Percentiles rank a stretch among this genome's conserved stretches.
These are phyloP conservation scores for Colletotrichum sp. DNA, from an alignment of 2,329 filamentous ascomycete genomes.

Conservation along the genomic window DNA sequence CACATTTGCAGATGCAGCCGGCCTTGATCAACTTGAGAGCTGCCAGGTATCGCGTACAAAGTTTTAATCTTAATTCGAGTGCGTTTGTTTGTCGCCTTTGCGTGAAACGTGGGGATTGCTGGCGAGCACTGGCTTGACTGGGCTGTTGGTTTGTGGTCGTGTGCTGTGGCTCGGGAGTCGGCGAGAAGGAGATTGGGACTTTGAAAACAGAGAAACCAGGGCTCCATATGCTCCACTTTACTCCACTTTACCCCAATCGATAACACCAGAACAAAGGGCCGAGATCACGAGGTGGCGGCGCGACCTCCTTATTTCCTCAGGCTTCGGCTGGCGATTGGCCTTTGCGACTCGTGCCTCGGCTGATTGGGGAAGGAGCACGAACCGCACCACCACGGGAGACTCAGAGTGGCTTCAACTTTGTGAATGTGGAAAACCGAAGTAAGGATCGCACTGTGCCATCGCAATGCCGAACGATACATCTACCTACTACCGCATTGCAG, in stretches of 20 bases:
- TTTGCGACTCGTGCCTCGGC: background rate
- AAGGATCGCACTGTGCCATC: background rate
- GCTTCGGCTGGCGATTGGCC: background rate
- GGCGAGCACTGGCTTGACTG: background rate
- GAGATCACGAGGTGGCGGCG: background rate
- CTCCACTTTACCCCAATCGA: constrained; percentile 8
- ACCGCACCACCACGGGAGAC: background rate
- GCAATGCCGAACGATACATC: background rate
- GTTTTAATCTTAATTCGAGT: background rate
- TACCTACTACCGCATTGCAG: background rate
- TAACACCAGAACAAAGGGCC: background rate
- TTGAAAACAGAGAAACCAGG: background rate
- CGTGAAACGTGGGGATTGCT: background rate
- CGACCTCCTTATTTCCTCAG: background rate
- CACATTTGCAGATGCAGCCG: background rate
- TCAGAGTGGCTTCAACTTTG: background rate
- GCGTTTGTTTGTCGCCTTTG: background rate
- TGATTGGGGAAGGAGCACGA: constrained; percentile 5
- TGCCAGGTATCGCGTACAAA: background rate
- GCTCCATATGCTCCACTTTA: too few species aligned
- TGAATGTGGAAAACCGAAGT: background rate
- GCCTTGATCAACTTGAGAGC: background rate
- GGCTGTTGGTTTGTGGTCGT: background rate
- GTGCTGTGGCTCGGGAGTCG: background rate
- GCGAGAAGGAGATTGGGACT: background rate